Conservation (phyloP, 257 asterid genomes). For the Parsonsia alboflavescens region DNA sequence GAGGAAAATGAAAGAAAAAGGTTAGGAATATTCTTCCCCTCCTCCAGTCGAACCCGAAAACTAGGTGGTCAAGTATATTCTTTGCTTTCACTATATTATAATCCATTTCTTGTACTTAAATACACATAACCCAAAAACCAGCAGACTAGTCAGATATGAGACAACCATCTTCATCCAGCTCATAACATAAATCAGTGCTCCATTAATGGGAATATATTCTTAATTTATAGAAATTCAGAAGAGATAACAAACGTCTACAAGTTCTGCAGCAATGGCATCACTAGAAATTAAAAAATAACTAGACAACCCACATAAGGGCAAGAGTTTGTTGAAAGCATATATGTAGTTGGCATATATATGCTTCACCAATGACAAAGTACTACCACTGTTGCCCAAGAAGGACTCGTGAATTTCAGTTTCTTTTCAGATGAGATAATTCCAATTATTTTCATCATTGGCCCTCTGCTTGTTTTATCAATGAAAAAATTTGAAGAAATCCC, state of each 20-base stretch:
- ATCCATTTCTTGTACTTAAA: not conserved
- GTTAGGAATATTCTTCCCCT: not conserved
- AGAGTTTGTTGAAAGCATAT: not conserved
- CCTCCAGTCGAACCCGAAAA: not conserved
- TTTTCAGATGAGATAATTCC: not conserved
- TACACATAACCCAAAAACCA: not conserved
- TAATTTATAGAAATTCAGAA: not conserved
- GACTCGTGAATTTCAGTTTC: no score
- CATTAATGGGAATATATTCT: not conserved
- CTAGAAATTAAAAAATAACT: not conserved
- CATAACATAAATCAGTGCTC: not conserved
- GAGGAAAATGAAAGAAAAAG: not conserved
- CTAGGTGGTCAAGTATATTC: not conserved
- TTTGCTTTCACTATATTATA: not conserved
- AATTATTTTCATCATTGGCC: no score
- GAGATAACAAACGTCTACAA: not conserved
- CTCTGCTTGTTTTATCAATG: no score
- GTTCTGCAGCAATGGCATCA: not conserved
- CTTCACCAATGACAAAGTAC: no score
- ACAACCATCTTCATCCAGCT: slow-evolving; percentile 5
- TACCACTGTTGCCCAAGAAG: not conserved
- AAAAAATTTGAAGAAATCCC: no score
- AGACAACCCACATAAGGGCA: not conserved
- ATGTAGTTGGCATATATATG: not conserved
- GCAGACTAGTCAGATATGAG: not conserved